A percentile compares a stretch with the other conserved stretches of the same genome.
Conservation (phyloP, 164 flowering plant species). For the Kalanchoe fedtschenkoi region DNA sequence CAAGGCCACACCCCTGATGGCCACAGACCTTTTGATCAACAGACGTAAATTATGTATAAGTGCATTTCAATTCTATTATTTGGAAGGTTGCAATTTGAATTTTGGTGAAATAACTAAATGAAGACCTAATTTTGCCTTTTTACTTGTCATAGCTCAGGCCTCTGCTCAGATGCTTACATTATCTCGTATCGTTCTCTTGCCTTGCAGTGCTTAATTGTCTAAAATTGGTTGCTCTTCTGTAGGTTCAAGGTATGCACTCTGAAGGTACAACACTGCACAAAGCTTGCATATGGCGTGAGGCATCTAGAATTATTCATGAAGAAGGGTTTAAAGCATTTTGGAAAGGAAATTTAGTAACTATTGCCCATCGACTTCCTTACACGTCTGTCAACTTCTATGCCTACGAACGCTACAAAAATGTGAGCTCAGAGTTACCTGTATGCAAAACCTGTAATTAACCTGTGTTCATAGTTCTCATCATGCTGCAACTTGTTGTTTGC, state of each 20-base stretch:
- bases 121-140: too few species aligned
- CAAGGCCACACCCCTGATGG: too few species aligned
- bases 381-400: slow-evolving; percentile 70
- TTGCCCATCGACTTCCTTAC: slow-evolving; percentile 85
- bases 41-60: too few species aligned
- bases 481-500: slow-evolving; percentile 8
- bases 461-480: background rate
- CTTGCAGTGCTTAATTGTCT: background rate
- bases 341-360: slow-evolving; percentile 80
- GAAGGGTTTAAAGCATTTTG: slow-evolving; percentile 86
- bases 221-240: background rate
- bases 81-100: too few species aligned
- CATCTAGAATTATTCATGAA: slow-evolving; percentile 57
- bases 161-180: too few species aligned
- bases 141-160: too few species aligned
- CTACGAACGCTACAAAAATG: slow-evolving; percentile 66
- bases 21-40: too few species aligned
- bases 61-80: too few species aligned
- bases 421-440: slow-evolving; percentile 5
- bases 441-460: background rate
- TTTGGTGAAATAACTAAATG: too few species aligned
- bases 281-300: slow-evolving; percentile 64
- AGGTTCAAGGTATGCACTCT: slow-evolving; percentile 91
- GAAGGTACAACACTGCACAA: slow-evolving; percentile 48
- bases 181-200: background rate